Conservation (phyloP, 768 basidiomycete species). For the Leccinum uliginosum region DNA sequence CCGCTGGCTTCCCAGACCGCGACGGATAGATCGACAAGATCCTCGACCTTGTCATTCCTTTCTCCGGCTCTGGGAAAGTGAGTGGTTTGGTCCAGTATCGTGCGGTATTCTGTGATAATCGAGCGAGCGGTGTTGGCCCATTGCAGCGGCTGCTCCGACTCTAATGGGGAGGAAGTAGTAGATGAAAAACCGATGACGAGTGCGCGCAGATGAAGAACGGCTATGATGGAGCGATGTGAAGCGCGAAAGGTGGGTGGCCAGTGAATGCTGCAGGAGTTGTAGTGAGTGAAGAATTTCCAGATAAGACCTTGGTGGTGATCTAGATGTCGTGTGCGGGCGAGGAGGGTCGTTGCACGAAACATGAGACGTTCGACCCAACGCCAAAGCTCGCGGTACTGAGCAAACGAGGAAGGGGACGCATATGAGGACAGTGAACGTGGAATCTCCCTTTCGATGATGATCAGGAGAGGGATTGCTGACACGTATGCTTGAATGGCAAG, state of each 20-base stretch:
- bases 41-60: conserved; percentile 72
- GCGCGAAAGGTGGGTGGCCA: conserved; percentile 84
- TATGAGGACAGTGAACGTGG: conserved; percentile 28
- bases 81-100: conserved; percentile 63
- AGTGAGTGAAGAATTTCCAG: conserved; percentile 63
- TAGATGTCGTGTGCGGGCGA: conserved; percentile 41
- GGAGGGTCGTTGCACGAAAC: conserved; percentile 73
- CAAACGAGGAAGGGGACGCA: conserved; percentile 45
- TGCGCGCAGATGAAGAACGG: conserved; percentile 69
- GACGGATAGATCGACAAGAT: conserved; percentile 77
- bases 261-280: conserved; percentile 53
- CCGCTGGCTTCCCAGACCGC: conserved; percentile 79
- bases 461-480: conserved; percentile 51
- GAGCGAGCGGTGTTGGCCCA: conserved; percentile 68
- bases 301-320: conserved; percentile 38
- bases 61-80: conserved; percentile 80
- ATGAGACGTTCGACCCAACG: conserved; percentile 79
- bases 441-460: conserved; percentile 44
- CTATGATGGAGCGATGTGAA: conserved; percentile 65
- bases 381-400: conserved; percentile 76
- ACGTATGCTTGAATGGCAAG: conserved; percentile 57
- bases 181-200: conserved; percentile 50
- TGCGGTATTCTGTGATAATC: conserved; percentile 67
- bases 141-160: conserved; percentile 33
- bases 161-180: conserved; percentile 12